Evolutionary conservation across 2,329 filamentous ascomycete species (phyloP).

Genomic region (Fonsecaea nubica): DNA sequence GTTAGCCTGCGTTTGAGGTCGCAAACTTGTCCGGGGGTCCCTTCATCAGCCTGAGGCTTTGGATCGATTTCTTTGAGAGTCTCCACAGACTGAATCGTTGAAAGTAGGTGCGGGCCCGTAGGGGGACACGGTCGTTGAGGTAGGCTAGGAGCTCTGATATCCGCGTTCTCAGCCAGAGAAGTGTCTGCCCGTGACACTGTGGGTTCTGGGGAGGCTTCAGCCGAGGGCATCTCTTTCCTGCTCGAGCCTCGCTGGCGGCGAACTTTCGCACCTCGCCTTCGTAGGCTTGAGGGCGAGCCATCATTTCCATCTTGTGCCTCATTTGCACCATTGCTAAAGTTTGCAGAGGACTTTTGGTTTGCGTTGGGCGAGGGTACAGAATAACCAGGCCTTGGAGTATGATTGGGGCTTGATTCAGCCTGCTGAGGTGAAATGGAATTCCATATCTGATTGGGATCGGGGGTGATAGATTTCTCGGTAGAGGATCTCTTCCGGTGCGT

Average conservation of each 20-base stretch:
- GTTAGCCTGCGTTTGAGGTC: slow-evolving; percentile 76
- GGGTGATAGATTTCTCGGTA: slow-evolving; percentile 34
- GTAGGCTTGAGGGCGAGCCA: slow-evolving; percentile 40
- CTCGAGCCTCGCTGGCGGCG: slow-evolving; percentile 22
- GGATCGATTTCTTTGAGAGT: slow-evolving; percentile 49
- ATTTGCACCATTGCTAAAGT: slow-evolving; percentile 13
- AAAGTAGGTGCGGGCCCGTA: slow-evolving; percentile 60
- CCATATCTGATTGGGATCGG: slow-evolving; percentile 41
- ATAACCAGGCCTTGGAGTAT: neutral
- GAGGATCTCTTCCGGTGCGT: slow-evolving; percentile 43
- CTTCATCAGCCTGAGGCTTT: slow-evolving; percentile 35
- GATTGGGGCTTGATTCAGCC: slow-evolving; percentile 21
- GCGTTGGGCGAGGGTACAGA: slow-evolving; percentile 21
- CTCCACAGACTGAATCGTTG: slow-evolving; percentile 65
- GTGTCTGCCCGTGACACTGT: neutral
- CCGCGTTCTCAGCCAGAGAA: neutral
- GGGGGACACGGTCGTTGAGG: slow-evolving; percentile 56
- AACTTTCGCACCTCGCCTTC: slow-evolving; percentile 39
- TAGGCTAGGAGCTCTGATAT: slow-evolving; percentile 15
- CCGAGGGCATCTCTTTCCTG: slow-evolving; percentile 22
- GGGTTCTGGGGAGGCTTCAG: neutral
- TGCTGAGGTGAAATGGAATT: slow-evolving; percentile 34
- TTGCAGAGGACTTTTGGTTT: slow-evolving; percentile 19
- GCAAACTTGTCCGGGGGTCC: slow-evolving; percentile 52
- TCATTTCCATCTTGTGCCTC: slow-evolving; percentile 28